Evolutionary conservation across 1,284 basidiomycete genomes (phyloP).

Genomic region (Mycena citricolor): DNA sequence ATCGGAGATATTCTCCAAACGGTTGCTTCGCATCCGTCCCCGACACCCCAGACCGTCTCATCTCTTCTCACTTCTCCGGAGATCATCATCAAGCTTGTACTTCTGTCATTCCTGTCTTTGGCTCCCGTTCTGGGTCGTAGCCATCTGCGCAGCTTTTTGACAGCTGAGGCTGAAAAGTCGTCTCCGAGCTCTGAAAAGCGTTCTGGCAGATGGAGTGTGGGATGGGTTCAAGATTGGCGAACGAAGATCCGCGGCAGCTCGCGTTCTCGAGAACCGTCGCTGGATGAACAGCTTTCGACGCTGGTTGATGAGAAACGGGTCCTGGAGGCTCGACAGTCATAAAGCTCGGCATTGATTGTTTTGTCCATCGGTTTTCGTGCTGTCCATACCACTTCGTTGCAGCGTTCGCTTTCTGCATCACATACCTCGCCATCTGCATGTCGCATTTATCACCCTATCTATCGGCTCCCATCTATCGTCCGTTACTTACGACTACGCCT

Average conservation of each 20-base stretch:
- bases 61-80: conserved; percentile 69
- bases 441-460: background rate
- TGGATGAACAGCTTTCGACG: conserved; percentile 16
- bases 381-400: too few relatives aligned
- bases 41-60: conserved; percentile 68
- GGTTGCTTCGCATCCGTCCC: conserved; percentile 64
- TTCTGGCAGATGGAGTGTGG: conserved; percentile 16
- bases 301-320: conserved; percentile 27
- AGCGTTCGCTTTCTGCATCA: too few relatives aligned
- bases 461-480: conserved; percentile 1
- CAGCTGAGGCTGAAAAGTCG: conserved; percentile 32
- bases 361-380: too few relatives aligned
- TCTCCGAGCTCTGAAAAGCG: conserved; percentile 20
- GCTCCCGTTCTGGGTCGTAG: conserved; percentile 76
- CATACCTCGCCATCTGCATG: background rate
- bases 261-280: conserved; percentile 20
- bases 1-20: conserved; percentile 84
- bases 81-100: conserved; percentile 70
- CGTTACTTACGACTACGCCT: conserved; percentile 2
- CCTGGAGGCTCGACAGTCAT: conserved; percentile 20
- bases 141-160: conserved; percentile 55
- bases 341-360: background rate
- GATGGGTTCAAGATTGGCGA: conserved; percentile 22
- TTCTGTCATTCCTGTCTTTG: conserved; percentile 72
- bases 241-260: conserved; percentile 21